Evolutionary conservation across 2,329 filamentous ascomycete species (phyloP).

Genomic region (Aspergillus sclerotialis): DNA sequence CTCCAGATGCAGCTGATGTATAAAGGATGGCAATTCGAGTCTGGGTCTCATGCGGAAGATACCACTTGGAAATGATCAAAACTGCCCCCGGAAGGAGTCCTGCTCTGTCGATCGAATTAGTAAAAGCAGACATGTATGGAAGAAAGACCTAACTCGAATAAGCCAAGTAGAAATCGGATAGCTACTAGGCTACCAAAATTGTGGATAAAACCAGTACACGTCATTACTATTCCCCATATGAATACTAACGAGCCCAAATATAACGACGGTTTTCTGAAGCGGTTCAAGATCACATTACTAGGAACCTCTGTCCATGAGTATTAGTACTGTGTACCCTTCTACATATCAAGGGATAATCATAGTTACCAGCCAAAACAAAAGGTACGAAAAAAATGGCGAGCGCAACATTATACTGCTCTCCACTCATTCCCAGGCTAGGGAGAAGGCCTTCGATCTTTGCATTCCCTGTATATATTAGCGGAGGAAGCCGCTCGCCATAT

Average conservation of each 20-base stretch:
- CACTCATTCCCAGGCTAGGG: slow-evolving; percentile 53
- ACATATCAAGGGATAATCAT: slow-evolving; percentile 48
- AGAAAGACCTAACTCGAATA: too few species aligned
- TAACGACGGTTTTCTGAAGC: slow-evolving; percentile 32
- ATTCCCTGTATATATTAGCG: slow-evolving; percentile 32
- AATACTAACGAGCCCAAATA: slow-evolving; percentile 36
- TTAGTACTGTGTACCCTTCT: slow-evolving; percentile 66
- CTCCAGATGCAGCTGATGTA: slow-evolving; percentile 67
- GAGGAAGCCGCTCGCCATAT: too few species aligned
- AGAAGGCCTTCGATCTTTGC: slow-evolving; percentile 51
- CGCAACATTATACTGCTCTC: slow-evolving; percentile 61
- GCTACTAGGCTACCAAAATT: slow-evolving; percentile 10
- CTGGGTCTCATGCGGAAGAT: slow-evolving; percentile 66
- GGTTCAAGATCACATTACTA: slow-evolving; percentile 15
- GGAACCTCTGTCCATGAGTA: slow-evolving; percentile 46
- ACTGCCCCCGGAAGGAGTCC: slow-evolving; percentile 61
- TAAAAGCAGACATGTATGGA: too few species aligned
- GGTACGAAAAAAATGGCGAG: slow-evolving; percentile 77
- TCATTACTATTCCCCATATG: slow-evolving; percentile 13
- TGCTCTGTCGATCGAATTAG: too few species aligned
- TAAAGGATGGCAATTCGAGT: slow-evolving; percentile 71
- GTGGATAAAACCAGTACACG: slow-evolving; percentile 11
- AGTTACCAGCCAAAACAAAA: slow-evolving; percentile 66
- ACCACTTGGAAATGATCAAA: slow-evolving; percentile 75
- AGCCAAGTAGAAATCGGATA: slow-evolving; percentile 9